Evolutionary conservation across 768 basidiomycete species (phyloP).

Genomic region (Suillus discolor): DNA sequence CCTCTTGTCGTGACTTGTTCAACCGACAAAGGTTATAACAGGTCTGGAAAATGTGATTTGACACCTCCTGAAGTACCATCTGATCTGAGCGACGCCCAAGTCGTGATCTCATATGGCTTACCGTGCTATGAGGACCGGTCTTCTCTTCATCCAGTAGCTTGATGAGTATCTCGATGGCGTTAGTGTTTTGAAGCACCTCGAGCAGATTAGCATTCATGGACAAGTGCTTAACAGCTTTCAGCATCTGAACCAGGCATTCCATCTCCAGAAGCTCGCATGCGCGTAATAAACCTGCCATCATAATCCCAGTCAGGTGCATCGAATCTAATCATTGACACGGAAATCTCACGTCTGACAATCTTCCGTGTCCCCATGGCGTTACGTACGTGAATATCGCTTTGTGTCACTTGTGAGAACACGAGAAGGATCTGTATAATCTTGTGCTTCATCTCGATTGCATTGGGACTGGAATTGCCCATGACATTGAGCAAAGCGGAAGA

Average conservation of each 20-base stretch:
- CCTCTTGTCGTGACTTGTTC: constrained; percentile 94
- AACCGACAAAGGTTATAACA: constrained; percentile 96
- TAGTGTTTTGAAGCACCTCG: constrained; percentile 94
- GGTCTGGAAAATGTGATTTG: constrained; percentile 96
- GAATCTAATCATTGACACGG: constrained; percentile 11
- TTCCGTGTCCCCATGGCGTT: constrained; percentile 91
- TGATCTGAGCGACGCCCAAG: background rate
- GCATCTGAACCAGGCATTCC: constrained; percentile 84
- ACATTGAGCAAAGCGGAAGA: constrained; percentile 89
- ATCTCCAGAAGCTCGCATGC: constrained; percentile 87
- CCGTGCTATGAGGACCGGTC: constrained; percentile 77
- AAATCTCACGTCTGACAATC: constrained; percentile 79
- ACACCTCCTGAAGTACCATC: constrained; percentile 72
- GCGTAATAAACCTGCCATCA: constrained; percentile 69
- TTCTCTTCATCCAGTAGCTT: constrained; percentile 81
- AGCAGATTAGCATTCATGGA: constrained; percentile 91
- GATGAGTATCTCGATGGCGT: constrained; percentile 90
- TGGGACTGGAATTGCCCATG: constrained; percentile 69
- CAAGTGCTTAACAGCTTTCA: constrained; percentile 95
- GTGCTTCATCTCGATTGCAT: constrained; percentile 74
- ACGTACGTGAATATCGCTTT: constrained; percentile 90
- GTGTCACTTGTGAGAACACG: constrained; percentile 96
- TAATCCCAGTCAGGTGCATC: background rate
- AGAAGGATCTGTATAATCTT: constrained; percentile 89
- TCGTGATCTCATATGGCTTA: constrained; percentile 38